A percentile compares a stretch with the other conserved stretches of the same genome.
phyloP scores from a whole-genome alignment of 768 basidiomycete genomes.

The Galerina sulciceps region DNA sequence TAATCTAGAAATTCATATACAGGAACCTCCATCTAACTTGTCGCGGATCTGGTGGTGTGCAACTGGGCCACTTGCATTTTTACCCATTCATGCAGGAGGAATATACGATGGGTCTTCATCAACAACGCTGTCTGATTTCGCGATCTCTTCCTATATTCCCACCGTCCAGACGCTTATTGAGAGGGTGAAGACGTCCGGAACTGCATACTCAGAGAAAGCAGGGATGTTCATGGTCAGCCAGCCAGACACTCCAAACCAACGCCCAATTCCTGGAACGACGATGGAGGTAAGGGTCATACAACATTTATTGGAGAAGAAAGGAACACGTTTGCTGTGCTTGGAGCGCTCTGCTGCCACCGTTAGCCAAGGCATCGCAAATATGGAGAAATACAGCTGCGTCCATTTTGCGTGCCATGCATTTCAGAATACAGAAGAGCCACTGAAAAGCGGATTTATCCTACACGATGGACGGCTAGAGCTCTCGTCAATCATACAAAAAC shows the following conservation, averaged over 20 bases:
- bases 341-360: constrained; percentile 15
- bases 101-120: constrained; percentile 4
- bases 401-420: constrained; percentile 39
- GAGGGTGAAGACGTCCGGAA: not conserved
- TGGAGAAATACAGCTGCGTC: constrained; percentile 20
- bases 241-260: not conserved
- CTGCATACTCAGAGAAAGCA: not conserved
- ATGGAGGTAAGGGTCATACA: not conserved
- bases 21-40: not conserved
- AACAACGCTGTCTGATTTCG: constrained; percentile 7
- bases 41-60: too few species aligned
- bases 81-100: constrained; percentile 11
- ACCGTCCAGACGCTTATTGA: constrained; percentile 2
- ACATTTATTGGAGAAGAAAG: not conserved
- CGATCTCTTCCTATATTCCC: constrained; percentile 16
- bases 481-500: not conserved
- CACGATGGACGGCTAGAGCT: constrained; percentile 21
- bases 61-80: too few species aligned
- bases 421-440: constrained; percentile 27
- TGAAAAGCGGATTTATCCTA: constrained; percentile 25
- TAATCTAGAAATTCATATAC: not conserved
- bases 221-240: constrained; percentile 9
- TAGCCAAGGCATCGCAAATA: constrained; percentile 9
- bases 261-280: constrained; percentile 9
- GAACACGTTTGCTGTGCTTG: constrained; percentile 23